These are phyloP conservation scores for Diaporthe sp. DNA, from an alignment of 2,329 filamentous ascomycete species.

Conservation along the genomic window DNA sequence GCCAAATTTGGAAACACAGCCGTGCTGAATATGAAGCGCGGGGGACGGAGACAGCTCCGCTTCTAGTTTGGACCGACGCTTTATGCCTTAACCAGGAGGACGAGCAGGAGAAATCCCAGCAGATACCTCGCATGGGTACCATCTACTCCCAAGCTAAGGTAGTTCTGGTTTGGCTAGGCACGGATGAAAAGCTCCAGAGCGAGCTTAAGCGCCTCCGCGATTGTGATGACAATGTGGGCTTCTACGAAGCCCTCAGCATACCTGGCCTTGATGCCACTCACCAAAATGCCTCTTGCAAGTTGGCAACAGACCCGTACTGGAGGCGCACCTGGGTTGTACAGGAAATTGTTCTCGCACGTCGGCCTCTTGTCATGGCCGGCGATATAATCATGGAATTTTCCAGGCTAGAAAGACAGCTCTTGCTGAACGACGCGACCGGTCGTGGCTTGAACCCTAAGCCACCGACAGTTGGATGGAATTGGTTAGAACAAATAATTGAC, in stretches of 20 bases:
- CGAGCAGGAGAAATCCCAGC: background rate
- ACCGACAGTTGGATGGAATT: background rate
- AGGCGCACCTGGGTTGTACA: background rate
- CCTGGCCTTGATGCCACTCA: background rate
- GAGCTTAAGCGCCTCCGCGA: background rate
- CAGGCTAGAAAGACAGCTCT: background rate
- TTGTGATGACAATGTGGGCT: background rate
- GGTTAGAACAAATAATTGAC: background rate
- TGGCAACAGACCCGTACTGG: background rate
- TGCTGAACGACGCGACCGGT: background rate
- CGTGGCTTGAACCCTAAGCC: background rate
- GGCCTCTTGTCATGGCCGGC: background rate
- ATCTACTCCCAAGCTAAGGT: background rate
- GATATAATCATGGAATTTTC: background rate
- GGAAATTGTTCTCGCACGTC: background rate
- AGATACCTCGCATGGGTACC: background rate
- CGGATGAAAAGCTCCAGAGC: background rate
- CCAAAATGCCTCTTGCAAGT: background rate
- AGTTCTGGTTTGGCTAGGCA: background rate
- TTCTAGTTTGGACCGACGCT: background rate
- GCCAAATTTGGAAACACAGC: background rate
- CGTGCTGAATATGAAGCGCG: background rate
- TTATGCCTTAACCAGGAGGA: background rate
- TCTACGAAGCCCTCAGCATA: background rate
- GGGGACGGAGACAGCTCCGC: background rate